Base-by-base conservation (phyloP, 176 grass and related monocot species). In the Eremochloa ophiuroides region DNA sequence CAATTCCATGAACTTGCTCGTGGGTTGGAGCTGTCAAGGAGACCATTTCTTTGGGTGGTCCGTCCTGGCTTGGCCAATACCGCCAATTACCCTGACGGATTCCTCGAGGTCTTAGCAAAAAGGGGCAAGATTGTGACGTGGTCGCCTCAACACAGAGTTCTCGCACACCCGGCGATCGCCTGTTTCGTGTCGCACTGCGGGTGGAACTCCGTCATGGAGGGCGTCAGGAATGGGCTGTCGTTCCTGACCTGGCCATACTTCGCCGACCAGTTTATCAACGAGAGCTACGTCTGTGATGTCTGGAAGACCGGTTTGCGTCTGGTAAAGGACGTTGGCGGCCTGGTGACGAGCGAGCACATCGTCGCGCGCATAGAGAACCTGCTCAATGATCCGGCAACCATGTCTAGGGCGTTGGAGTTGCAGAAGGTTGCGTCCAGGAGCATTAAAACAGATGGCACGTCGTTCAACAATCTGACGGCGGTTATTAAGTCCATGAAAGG, bases 181-280 rank as follows among this genome's bases (percentile, higher is more conserved):
- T 83, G 80, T 17, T 71, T 71, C 42, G 71, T 27, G 78, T 70
- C 37, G 4, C 90, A 87, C 71, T 87, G 90, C 10, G 90, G 87
- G 0, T 92, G 90, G 90, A 92, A 92, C 59, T 92, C 86, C 30
- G 20, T 90, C 37, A 83, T 66, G 61, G n/a, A 76, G 71, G 59
- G 30, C 0, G 13, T 51, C 0, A 40, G 74, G 25, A 79, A 83
- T 33, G 83, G 64, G 30, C 37, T 78, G 10, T 55, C 65, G 35
- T 72, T 86, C 74, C 39, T 83, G 2, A 82, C 83, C 3, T 86
- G 84, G 79, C 78, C 83, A 1, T 86, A 86, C 34, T 78, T 90
- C 0, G 4, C 15, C 0, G 73, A 90, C 26, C 79, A 90, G 46
- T 90, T 86, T 64, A 31, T 79, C 10, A 86, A 79, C 38, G 78